Evolutionary conservation across 2,329 filamentous ascomycete genomes (phyloP), one percentile per base, ranked within the genome.

Genomic region (Biscogniauxia marginata): DNA sequence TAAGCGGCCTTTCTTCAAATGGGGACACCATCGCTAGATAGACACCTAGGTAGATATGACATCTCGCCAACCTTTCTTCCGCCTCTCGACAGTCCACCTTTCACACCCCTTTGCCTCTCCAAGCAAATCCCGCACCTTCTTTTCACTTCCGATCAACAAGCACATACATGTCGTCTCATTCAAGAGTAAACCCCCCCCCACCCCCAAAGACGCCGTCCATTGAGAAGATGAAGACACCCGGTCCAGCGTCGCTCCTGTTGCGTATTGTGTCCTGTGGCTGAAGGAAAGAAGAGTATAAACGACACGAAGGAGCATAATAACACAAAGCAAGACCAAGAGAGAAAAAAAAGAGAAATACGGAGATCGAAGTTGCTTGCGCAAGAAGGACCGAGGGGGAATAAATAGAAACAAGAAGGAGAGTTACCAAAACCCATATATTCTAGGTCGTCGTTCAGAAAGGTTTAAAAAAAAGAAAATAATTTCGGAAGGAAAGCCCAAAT

Each of bases 381-480:
- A n/a, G n/a, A 39, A 16, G n/a, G 30, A 39, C 59, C 59, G 60
- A 57, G 56, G 56, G 53, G 50, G 59, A 55, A 57, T 55, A 63
- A 64, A 53, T 64, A 65, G 45, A 64, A 61, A 63, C 60, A 43
- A 58, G 60, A 64, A 65, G 48, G 55, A 58, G 51, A 39, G 30
- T 39, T 39, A 39, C 2, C 30, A 39, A 39, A 39, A 39, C 30
- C 30, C 9, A 39, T 39, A 39, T 23, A 21, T 51, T 50, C 46
- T 25, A 57, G 54, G 43, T 60, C 55, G 50, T 53, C 23, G n/a
- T 49, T 22, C 22, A 49, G 22, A n/a, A 9, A 20, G 30, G 13
- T 11, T 11, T 39, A 39, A n/a, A 39, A 9, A 16, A 39, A 39
- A 39, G n/a, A 16, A 39, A 39, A 39, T 39, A 39, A 39, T 39